These are phyloP conservation scores for Salix caprea DNA, from an alignment of 345 rosid genomes.

Conservation along the genomic window DNA sequence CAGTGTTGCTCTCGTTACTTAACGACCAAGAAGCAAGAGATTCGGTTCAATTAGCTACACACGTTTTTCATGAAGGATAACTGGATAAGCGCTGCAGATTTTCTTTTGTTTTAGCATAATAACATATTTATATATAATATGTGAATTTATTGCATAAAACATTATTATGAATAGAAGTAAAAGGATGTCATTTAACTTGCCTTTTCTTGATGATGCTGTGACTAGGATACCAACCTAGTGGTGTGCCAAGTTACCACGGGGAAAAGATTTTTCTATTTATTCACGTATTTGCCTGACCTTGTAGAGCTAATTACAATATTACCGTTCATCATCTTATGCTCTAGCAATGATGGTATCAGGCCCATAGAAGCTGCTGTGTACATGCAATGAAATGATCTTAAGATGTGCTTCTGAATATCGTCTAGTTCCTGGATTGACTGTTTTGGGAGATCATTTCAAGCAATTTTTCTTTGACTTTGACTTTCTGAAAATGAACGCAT, in stretches of 20 bases:
- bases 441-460: background rate
- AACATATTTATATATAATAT: too few relatives aligned
- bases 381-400: conserved; percentile 69
- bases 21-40: background rate
- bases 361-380: conserved; percentile 77
- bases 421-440: background rate
- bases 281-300: background rate
- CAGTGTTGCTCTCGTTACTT: background rate
- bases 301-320: background rate
- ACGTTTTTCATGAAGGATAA: too few relatives aligned
- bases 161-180: too few relatives aligned
- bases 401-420: conserved; percentile 48
- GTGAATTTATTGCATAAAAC: too few relatives aligned
- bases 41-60: background rate
- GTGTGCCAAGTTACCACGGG: background rate
- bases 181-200: too few relatives aligned
- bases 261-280: background rate
- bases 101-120: too few relatives aligned
- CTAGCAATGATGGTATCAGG: conserved; percentile 36
- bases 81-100: too few relatives aligned
- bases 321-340: background rate
- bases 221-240: too few relatives aligned
- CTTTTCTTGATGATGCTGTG: too few relatives aligned
- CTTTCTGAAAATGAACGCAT: too few relatives aligned
- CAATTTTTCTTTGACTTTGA: background rate